Percentiles rank a stretch among this genome's conserved stretches.
These are phyloP conservation scores for Naganishia sp. DNA, from an alignment of 1,284 basidiomycete species.

Conservation along the genomic window DNA sequence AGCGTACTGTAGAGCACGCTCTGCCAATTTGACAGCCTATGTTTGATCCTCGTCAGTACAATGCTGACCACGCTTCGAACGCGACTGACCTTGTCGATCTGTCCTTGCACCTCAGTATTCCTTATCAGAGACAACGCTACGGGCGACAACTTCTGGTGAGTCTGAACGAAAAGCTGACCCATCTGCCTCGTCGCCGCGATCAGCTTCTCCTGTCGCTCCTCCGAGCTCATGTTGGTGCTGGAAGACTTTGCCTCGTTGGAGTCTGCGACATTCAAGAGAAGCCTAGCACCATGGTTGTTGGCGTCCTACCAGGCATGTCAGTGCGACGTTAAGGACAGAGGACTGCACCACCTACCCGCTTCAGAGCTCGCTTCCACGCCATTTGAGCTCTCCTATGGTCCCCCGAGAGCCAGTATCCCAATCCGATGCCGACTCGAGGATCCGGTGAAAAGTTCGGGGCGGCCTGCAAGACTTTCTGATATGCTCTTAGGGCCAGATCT, in stretches of 20 bases:
- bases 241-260: slow-evolving; percentile 63
- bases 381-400: slow-evolving; percentile 73
- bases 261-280: slow-evolving; percentile 17
- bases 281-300: slow-evolving; percentile 10
- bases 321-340: not conserved
- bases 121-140: slow-evolving; percentile 76
- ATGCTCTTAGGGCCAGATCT: slow-evolving; percentile 52
- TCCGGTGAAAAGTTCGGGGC: slow-evolving; percentile 79
- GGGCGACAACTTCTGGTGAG: slow-evolving; percentile 63
- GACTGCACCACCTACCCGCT: slow-evolving; percentile 64
- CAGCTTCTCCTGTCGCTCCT: slow-evolving; percentile 20
- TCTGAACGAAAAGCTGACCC: slow-evolving; percentile 32
- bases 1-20: slow-evolving; percentile 86
- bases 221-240: not conserved
- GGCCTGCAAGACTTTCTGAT: slow-evolving; percentile 77
- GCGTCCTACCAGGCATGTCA: slow-evolving; percentile 5
- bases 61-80: slow-evolving; percentile 36
- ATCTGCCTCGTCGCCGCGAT: slow-evolving; percentile 28
- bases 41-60: too few relatives aligned
- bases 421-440: slow-evolving; percentile 86
- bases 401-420: slow-evolving; percentile 85
- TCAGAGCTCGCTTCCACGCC: slow-evolving; percentile 83
- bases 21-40: slow-evolving; percentile 83
- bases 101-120: slow-evolving; percentile 68
- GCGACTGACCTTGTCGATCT: slow-evolving; percentile 66